These are phyloP conservation scores for Juglanconis juglandina DNA, from an alignment of 2,329 filamentous ascomycete genomes.

Conservation along the genomic window DNA sequence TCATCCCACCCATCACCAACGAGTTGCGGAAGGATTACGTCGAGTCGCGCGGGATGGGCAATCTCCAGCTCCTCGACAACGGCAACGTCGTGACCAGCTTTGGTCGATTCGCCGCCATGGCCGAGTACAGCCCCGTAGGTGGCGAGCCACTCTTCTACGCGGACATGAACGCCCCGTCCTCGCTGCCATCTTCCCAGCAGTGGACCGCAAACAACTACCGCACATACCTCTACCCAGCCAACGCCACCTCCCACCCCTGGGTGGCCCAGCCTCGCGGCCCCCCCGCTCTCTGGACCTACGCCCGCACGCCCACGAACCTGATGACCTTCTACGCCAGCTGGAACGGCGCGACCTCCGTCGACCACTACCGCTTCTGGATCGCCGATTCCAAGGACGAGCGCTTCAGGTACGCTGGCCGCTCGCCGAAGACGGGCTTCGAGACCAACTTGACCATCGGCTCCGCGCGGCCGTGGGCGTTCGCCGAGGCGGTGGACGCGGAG, in stretches of 20 bases:
- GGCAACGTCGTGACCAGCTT: slow-evolving; percentile 46
- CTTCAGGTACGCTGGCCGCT: slow-evolving; percentile 4
- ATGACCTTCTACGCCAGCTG: slow-evolving; percentile 10
- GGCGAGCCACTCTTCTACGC: slow-evolving; percentile 22
- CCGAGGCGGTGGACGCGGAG: slow-evolving; percentile 9
- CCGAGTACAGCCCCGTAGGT: slow-evolving; percentile 36
- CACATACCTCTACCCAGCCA: slow-evolving; percentile 2
- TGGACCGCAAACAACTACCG: slow-evolving; percentile 12
- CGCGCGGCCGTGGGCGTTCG: slow-evolving; percentile 6
- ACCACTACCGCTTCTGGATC: slow-evolving; percentile 7
- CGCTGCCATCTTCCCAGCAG: neutral
- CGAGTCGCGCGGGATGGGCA: slow-evolving; percentile 22
- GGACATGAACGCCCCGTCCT: neutral
- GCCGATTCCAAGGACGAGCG: neutral
- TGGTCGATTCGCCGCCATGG: slow-evolving; percentile 47
- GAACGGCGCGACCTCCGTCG: slow-evolving; percentile 12
- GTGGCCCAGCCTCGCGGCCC: neutral
- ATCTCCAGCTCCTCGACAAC: slow-evolving; percentile 31
- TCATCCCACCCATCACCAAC: neutral
- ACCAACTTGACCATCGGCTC: slow-evolving; percentile 9
- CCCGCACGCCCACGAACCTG: slow-evolving; percentile 4
- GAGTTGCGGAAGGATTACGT: slow-evolving; percentile 5
- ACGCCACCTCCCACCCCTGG: neutral
- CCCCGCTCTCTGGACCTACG: slow-evolving; percentile 11
- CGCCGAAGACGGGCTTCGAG: slow-evolving; percentile 8